phyloP scores from a whole-genome alignment of 192 early-diverging fungal genomes.

The Funneliformis geosporum region DNA sequence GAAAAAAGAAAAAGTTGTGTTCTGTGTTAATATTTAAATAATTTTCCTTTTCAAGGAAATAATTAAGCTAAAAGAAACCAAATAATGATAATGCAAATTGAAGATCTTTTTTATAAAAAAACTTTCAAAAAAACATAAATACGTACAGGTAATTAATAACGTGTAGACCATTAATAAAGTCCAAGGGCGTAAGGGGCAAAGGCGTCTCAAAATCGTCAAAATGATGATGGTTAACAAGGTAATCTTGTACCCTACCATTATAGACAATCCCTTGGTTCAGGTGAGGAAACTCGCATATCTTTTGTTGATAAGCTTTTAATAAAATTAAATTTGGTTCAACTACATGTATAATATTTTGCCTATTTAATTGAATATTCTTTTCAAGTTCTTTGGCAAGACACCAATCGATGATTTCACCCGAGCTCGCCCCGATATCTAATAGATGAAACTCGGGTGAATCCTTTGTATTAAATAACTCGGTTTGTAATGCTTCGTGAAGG shows the following conservation, averaged over 20 bases:
- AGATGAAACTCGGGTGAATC: constrained; percentile 5
- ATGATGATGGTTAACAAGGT: neutral
- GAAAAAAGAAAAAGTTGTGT: too few relatives aligned
- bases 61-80: too few relatives aligned
- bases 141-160: constrained; percentile 14
- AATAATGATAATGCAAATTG: too few relatives aligned
- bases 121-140: neutral
- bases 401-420: constrained; percentile 13
- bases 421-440: constrained; percentile 1
- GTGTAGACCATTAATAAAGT: constrained; percentile 10
- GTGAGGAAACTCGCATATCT: constrained; percentile 2
- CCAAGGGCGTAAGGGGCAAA: neutral
- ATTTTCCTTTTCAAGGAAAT: too few relatives aligned
- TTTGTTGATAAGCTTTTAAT: constrained; percentile 18
- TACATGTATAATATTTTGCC: constrained; percentile 1
- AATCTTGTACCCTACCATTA: constrained; percentile 3
- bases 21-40: too few relatives aligned
- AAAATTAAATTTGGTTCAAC: constrained; percentile 3
- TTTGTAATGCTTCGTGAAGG: neutral
- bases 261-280: constrained; percentile 9
- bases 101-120: too few relatives aligned
- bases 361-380: neutral
- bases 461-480: neutral
- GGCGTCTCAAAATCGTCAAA: neutral
- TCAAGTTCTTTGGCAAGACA: constrained; percentile 5